Base-by-base conservation (phyloP, 805 yeast species). In the Wickerhamiella lipophila region DNA sequence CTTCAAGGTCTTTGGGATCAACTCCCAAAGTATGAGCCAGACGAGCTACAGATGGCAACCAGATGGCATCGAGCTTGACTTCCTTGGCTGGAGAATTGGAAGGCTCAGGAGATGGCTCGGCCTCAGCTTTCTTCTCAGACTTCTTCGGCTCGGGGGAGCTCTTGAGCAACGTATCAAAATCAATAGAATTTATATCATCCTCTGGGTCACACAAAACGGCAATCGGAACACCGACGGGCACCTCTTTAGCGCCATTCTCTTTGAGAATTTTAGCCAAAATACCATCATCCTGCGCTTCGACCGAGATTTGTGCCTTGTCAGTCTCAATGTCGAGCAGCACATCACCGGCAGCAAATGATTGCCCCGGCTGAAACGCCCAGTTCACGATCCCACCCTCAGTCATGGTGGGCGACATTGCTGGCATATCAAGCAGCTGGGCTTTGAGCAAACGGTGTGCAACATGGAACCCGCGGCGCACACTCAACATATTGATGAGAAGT, bases 381-480 rank as follows among this genome's bases (percentile, higher is more conserved):
- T 78, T 73, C 11, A 86, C 84, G 55, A 89, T 75, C 5, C 95
- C 96, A 36, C 98, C 98, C 62, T 80, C 84, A 26, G 87, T 86
- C 98, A 89, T 89, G 6, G 98, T 89, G 39, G 98, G 98, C 4
- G 96, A 88, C 96, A 89, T 85, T 22, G 98, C 96, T 3, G 98
- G 98, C 97, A 89, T 89, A 48, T 72, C 48, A 19, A 45, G 34
- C 7, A 45, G 22, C 35, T 35, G 42, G 18, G 48, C 48, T 25
- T 45, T 45, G 36, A 35, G 42, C 21, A 27, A 8, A 16, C 21
- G 21, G 16, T 25, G 32, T 11, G 36, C 22, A 19, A 26, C 35
- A 19, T 30, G 46, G 36, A 27, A 27, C 19, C 30, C 30, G 30
- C 43, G 43, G 23, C 19, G 27, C 21, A 9, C 13, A 15, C 43